Percentiles rank a stretch among this genome's conserved stretches.
Conservation (phyloP, 306 rosid species). For the Gastrolobium villosum region DNA sequence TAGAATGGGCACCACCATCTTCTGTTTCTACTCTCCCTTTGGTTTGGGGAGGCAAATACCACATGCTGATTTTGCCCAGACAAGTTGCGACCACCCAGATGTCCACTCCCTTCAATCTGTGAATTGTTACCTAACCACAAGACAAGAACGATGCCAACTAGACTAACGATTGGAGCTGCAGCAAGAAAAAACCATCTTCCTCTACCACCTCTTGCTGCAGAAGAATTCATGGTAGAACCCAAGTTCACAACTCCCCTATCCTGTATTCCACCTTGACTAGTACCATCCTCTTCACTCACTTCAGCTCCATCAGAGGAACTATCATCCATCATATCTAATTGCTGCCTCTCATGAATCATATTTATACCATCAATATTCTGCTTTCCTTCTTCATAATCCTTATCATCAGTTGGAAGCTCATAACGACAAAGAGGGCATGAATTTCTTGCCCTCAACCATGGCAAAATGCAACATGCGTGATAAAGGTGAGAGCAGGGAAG, state of each 20-base stretch:
- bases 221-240: slow-evolving; percentile 47
- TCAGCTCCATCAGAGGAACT: slow-evolving; percentile 61
- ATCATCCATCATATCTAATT: slow-evolving; percentile 55
- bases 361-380: slow-evolving; percentile 49
- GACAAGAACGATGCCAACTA: slow-evolving; percentile 84
- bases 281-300: slow-evolving; percentile 53
- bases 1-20: slow-evolving; percentile 92
- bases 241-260: slow-evolving; percentile 38
- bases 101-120: slow-evolving; percentile 56
- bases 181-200: slow-evolving; percentile 88
- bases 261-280: slow-evolving; percentile 47
- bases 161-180: slow-evolving; percentile 91
- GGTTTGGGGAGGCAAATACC: slow-evolving; percentile 52
- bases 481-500: slow-evolving; percentile 94
- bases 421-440: slow-evolving; percentile 95
- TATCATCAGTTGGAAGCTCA: slow-evolving; percentile 96
- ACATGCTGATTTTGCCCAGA: slow-evolving; percentile 55
- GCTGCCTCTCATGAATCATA: slow-evolving; percentile 55
- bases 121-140: slow-evolving; percentile 89
- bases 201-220: slow-evolving; percentile 58
- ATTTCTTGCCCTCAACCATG: slow-evolving; percentile 90
- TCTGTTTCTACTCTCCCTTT: slow-evolving; percentile 78
- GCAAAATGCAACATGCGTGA: slow-evolving; percentile 86
- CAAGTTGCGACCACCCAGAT: slow-evolving; percentile 41
- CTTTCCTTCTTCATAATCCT: slow-evolving; percentile 85